These are phyloP conservation scores for Sarocladium brachiariae DNA, from an alignment of 2,329 filamentous ascomycete genomes.

Conservation along the genomic window DNA sequence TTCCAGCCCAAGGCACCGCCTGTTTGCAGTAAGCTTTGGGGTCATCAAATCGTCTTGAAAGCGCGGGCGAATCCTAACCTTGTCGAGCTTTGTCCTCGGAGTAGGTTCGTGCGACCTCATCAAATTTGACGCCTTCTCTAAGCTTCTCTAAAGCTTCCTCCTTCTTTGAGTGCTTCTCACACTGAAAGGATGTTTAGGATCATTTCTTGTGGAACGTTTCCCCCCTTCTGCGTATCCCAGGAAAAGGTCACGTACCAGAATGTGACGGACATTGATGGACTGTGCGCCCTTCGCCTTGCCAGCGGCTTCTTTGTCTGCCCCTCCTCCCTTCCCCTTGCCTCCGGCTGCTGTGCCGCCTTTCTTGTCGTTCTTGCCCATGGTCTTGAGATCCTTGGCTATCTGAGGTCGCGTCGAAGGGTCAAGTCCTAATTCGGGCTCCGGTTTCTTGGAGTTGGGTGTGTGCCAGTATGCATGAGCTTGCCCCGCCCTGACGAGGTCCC, in stretches of 20 bases:
- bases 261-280: constrained; percentile 68
- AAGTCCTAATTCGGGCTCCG: too few species aligned
- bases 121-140: constrained; percentile 61
- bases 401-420: too few species aligned
- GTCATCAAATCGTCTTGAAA: background rate
- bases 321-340: constrained; percentile 23
- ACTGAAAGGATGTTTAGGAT: constrained; percentile 31
- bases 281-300: constrained; percentile 50
- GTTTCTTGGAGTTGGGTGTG: too few species aligned
- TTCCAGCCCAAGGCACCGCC: constrained; percentile 71
- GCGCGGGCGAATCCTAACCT: constrained; percentile 31
- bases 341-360: constrained; percentile 36
- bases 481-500: background rate
- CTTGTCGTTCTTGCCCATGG: constrained; percentile 34
- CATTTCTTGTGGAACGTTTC: background rate
- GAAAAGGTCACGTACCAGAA: constrained; percentile 39
- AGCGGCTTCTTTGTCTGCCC: constrained; percentile 23
- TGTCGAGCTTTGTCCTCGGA: constrained; percentile 71
- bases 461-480: background rate
- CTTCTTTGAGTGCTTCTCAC: constrained; percentile 71
- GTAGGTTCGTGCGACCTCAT: constrained; percentile 64
- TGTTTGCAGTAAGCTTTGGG: constrained; percentile 22
- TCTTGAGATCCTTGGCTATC: constrained; percentile 1
- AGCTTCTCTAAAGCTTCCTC: constrained; percentile 68
- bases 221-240: background rate